Evolutionary conservation across 2,329 filamentous ascomycete species (phyloP).

Genomic region (Phyllosticta capitalensis): DNA sequence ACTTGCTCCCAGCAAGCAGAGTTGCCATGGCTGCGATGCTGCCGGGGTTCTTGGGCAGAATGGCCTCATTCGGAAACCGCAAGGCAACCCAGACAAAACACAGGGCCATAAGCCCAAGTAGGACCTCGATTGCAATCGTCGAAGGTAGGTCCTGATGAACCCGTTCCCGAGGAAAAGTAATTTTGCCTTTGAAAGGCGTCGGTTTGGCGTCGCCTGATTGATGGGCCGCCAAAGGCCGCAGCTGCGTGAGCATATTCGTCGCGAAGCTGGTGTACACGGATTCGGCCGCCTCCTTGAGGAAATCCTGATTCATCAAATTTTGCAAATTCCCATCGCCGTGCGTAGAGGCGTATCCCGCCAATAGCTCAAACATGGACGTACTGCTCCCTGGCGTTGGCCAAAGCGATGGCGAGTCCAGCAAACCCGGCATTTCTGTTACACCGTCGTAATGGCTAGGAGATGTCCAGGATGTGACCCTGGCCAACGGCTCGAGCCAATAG

Average conservation of each 20-base stretch:
- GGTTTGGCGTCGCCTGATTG: no score
- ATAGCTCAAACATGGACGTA: conserved; percentile 5
- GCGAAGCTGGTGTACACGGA: neutral
- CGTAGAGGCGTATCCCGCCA: neutral
- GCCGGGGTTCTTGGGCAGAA: conserved; percentile 6
- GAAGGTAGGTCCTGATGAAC: neutral
- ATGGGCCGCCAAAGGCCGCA: neutral
- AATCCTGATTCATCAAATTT: neutral
- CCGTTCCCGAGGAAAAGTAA: no score
- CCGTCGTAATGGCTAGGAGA: conserved; percentile 6
- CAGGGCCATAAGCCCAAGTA: neutral
- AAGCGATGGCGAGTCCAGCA: neutral
- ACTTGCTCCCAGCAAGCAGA: neutral
- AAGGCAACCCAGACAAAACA: neutral
- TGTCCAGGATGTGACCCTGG: neutral
- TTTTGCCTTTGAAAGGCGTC: no score
- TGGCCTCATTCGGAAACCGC: neutral
- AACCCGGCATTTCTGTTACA: neutral
- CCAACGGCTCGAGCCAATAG: conserved; percentile 2
- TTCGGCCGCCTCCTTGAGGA: neutral
- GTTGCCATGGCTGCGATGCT: neutral
- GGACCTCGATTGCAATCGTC: neutral
- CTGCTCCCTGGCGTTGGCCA: conserved; percentile 7
- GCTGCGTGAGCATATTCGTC: conserved; percentile 4
- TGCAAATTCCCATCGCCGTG: neutral